phyloP scores from a whole-genome alignment of 768 basidiomycete genomes.

The Russula dissimulans region DNA sequence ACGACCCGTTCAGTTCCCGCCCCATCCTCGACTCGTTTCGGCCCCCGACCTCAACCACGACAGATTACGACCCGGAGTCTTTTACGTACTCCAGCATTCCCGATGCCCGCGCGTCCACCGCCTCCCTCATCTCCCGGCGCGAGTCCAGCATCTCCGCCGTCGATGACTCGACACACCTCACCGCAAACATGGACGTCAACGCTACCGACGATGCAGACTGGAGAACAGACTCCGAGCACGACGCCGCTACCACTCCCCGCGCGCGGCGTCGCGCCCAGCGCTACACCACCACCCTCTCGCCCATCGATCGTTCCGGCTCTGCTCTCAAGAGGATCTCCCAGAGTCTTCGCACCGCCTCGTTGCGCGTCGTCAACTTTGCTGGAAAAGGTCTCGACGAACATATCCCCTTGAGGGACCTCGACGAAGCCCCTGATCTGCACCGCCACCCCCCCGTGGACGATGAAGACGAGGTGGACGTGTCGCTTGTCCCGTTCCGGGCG shows the following conservation, averaged over 20 bases:
- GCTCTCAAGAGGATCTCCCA: slow-evolving; percentile 50
- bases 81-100: slow-evolving; percentile 33
- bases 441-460: slow-evolving; percentile 23
- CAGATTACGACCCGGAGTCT: background rate
- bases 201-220: slow-evolving; percentile 25
- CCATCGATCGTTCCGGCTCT: slow-evolving; percentile 51
- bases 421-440: slow-evolving; percentile 23
- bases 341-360: slow-evolving; percentile 51
- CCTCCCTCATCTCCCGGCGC: slow-evolving; percentile 38
- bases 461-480: slow-evolving; percentile 26
- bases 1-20: slow-evolving; percentile 42
- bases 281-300: slow-evolving; percentile 47
- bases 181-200: slow-evolving; percentile 38
- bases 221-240: slow-evolving; percentile 19
- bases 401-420: slow-evolving; percentile 38
- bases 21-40: background rate
- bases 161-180: slow-evolving; percentile 53
- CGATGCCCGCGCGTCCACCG: slow-evolving; percentile 41
- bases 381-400: slow-evolving; percentile 52
- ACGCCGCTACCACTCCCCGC: slow-evolving; percentile 30
- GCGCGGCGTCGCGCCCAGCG: slow-evolving; percentile 39
- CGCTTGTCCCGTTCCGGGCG: slow-evolving; percentile 32
- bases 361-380: slow-evolving; percentile 76
- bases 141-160: slow-evolving; percentile 33
- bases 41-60: too few species aligned